Conservation (phyloP, 495 filamentous ascomycete species). For the Penicillium parvum region DNA sequence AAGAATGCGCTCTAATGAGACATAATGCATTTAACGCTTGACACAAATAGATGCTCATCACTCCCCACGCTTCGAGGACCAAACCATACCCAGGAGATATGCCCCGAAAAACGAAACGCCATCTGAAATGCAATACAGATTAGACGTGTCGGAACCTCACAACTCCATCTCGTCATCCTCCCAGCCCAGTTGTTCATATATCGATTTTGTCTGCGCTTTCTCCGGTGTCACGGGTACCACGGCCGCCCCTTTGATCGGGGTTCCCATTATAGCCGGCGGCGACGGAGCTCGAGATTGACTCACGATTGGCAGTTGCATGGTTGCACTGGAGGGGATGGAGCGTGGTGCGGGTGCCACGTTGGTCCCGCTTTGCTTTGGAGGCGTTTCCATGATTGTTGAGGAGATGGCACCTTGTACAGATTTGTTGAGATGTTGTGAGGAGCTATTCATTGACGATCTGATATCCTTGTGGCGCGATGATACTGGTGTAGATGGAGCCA, state of each 20-base stretch:
- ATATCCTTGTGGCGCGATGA: slow-evolving; percentile 23
- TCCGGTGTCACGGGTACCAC: slow-evolving; percentile 37
- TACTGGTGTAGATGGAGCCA: slow-evolving; percentile 32
- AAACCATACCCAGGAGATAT: slow-evolving; percentile 4
- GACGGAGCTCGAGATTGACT: slow-evolving; percentile 7
- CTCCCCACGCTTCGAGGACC: too few species aligned
- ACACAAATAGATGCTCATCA: too few species aligned
- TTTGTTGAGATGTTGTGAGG: slow-evolving; percentile 12
- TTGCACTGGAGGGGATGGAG: slow-evolving; percentile 4
- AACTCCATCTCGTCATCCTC: slow-evolving; percentile 58
- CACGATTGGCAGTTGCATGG: slow-evolving; percentile 2
- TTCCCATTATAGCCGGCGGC: slow-evolving; percentile 18
- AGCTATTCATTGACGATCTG: slow-evolving; percentile 3
- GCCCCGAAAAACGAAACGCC: slow-evolving; percentile 3
- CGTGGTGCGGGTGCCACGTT: slow-evolving; percentile 4
- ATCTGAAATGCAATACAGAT: slow-evolving; percentile 1
- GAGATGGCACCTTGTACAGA: slow-evolving; percentile 3
- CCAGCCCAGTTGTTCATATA: slow-evolving; percentile 76
- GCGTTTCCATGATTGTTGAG: slow-evolving; percentile 40
- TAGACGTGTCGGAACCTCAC: slow-evolving; percentile 15
- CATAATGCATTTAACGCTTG: too few species aligned
- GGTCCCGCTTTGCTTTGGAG: slow-evolving; percentile 29
- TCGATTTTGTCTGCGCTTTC: slow-evolving; percentile 43
- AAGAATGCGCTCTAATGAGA: too few species aligned
- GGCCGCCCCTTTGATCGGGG: slow-evolving; percentile 21